A percentile compares a stretch with the other conserved stretches of the same genome.
These are phyloP conservation scores for Aspergillus viridinutans DNA, from an alignment of 2,329 filamentous ascomycete genomes.

Conservation along the genomic window DNA sequence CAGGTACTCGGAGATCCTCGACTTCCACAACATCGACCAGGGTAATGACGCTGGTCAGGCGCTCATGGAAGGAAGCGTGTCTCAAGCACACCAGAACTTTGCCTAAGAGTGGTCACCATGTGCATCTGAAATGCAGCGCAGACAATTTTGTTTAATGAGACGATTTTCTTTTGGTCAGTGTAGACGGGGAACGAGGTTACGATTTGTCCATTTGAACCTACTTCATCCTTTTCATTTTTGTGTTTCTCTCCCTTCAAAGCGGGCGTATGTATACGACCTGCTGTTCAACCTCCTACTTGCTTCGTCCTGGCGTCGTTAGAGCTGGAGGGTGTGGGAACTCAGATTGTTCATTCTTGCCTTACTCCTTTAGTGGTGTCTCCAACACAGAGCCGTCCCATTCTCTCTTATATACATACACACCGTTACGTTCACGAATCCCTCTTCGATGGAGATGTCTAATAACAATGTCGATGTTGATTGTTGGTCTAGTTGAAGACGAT, in stretches of 20 bases:
- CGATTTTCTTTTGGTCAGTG: conserved; percentile 15
- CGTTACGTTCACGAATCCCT: neutral
- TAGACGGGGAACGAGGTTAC: conserved; percentile 18
- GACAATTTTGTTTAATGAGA: conserved; percentile 14
- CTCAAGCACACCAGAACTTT: conserved; percentile 22
- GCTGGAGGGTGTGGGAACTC: conserved; percentile 11
- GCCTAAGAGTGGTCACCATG: conserved; percentile 14
- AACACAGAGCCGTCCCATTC: neutral
- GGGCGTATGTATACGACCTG: neutral
- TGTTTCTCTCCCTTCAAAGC: conserved; percentile 19
- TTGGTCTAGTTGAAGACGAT: neutral
- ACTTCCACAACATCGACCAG: conserved; percentile 90
- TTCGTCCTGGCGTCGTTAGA: conserved; percentile 11
- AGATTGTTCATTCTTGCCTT: neutral
- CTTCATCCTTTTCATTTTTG: conserved; percentile 11
- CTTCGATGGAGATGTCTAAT: neutral
- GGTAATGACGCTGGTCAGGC: conserved; percentile 29
- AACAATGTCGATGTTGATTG: neutral
- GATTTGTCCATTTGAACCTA: conserved; percentile 17
- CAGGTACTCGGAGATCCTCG: conserved; percentile 97
- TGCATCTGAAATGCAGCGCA: conserved; percentile 7
- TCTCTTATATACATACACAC: neutral
- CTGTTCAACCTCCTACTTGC: conserved; percentile 7
- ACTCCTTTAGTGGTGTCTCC: conserved; percentile 8
- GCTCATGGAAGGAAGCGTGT: conserved; percentile 24